Evolutionary conservation across 768 basidiomycete species (phyloP).

Genomic region (Myochromella boudieri): DNA sequence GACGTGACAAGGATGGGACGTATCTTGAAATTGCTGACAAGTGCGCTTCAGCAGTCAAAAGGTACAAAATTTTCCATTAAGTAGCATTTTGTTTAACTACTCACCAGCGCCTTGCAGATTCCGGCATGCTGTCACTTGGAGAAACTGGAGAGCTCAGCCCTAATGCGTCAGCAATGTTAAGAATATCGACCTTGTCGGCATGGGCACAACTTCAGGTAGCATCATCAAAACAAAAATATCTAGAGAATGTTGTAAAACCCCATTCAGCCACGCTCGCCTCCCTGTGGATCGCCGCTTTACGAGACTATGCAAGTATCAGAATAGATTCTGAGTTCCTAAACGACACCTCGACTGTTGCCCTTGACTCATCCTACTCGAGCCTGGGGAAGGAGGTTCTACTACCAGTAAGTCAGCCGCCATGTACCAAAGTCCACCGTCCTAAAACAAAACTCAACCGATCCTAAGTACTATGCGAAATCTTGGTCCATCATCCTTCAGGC

Average conservation of each 20-base stretch:
- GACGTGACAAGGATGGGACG: slow-evolving; percentile 91
- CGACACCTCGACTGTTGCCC: slow-evolving; percentile 68
- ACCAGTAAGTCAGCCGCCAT: slow-evolving; percentile 78
- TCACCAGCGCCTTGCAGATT: slow-evolving; percentile 45
- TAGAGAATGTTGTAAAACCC: slow-evolving; percentile 80
- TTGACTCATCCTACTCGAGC: slow-evolving; percentile 84
- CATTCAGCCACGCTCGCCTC: slow-evolving; percentile 72
- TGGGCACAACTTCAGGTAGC: slow-evolving; percentile 94
- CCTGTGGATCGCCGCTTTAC: slow-evolving; percentile 84
- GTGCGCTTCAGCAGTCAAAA: slow-evolving; percentile 86
- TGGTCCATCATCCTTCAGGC: slow-evolving; percentile 87
- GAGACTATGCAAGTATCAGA: slow-evolving; percentile 90
- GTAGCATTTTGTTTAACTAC: not conserved
- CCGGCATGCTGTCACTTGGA: slow-evolving; percentile 82
- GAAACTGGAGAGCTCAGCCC: slow-evolving; percentile 86
- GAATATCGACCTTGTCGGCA: slow-evolving; percentile 88
- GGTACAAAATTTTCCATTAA: slow-evolving; percentile 44
- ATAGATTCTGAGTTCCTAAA: slow-evolving; percentile 86
- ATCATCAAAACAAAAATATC: slow-evolving; percentile 68
- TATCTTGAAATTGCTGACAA: slow-evolving; percentile 85
- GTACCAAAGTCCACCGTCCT: too few relatives aligned
- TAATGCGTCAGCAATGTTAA: slow-evolving; percentile 93
- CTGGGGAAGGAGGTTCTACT: slow-evolving; percentile 88
- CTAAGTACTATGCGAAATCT: slow-evolving; percentile 82
- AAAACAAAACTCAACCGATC: too few relatives aligned